phyloP scores from a whole-genome alignment of 768 basidiomycete species.

The Boletales sp. region DNA sequence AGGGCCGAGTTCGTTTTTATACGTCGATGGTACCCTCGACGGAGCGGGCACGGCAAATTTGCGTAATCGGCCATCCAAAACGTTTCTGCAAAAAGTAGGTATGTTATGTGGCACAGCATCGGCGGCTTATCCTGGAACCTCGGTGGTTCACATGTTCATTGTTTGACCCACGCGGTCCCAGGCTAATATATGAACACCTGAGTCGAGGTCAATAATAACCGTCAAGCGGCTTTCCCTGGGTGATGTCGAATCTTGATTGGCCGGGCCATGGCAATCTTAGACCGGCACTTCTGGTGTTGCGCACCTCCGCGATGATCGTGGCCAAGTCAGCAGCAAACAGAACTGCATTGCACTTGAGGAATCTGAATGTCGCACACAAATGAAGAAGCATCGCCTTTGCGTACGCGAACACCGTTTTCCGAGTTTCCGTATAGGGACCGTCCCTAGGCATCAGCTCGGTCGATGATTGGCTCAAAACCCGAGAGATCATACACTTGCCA shows the following conservation, averaged over 20 bases:
- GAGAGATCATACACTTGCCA: too few species aligned
- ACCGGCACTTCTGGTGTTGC: neutral
- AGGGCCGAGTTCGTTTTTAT: constrained; percentile 21
- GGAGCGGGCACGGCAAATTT: constrained; percentile 21
- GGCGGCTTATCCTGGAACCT: neutral
- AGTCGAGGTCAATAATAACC: neutral
- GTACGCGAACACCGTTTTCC: constrained; percentile 1
- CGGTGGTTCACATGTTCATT: constrained; percentile 10
- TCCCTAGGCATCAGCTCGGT: neutral
- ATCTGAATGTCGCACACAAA: constrained; percentile 3
- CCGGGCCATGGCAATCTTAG: constrained; percentile 7
- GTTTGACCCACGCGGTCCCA: constrained; percentile 21
- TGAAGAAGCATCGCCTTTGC: constrained; percentile 11
- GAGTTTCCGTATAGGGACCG: constrained; percentile 4
- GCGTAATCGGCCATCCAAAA: constrained; percentile 18
- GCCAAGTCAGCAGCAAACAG: constrained; percentile 9
- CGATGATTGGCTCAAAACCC: constrained; percentile 6
- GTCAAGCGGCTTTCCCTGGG: too few species aligned
- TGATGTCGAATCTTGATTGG: constrained; percentile 10
- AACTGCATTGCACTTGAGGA: neutral
- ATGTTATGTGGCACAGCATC: constrained; percentile 9
- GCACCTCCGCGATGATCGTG: constrained; percentile 23
- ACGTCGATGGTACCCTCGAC: constrained; percentile 19
- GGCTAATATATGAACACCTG: constrained; percentile 12
- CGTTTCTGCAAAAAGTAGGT: neutral